Evolutionary conservation across 768 basidiomycete genomes (phyloP).

Genomic region (Podaxis sp.): DNA sequence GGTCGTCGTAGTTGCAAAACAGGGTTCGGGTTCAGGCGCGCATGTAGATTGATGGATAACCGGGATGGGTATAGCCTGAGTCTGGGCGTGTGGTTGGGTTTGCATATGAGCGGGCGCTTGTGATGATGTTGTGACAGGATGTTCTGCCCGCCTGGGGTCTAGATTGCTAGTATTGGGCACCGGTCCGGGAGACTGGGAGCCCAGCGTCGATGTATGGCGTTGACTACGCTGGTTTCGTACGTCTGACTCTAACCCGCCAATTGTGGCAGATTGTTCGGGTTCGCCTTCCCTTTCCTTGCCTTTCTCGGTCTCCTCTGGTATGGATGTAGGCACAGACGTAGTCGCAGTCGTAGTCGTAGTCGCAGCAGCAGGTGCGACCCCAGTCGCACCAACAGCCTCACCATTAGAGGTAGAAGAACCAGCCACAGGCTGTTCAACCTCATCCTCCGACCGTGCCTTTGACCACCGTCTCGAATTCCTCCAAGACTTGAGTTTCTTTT

Average conservation of each 20-base stretch:
- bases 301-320: constrained; percentile 21
- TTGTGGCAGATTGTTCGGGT: background rate
- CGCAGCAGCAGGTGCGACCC: background rate
- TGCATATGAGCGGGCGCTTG: background rate
- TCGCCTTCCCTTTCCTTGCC: constrained; percentile 28
- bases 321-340: background rate
- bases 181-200: too few species aligned
- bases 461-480: constrained; percentile 29
- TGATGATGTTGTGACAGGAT: background rate
- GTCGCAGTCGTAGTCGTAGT: background rate
- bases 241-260: constrained; percentile 1
- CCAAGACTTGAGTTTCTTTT: constrained; percentile 24
- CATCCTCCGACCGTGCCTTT: constrained; percentile 22
- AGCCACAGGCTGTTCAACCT: background rate
- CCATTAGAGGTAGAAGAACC: background rate
- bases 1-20: background rate
- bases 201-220: too few species aligned
- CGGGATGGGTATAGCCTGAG: background rate
- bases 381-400: background rate
- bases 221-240: background rate
- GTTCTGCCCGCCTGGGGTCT: background rate
- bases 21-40: too few species aligned
- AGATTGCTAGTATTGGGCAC: background rate
- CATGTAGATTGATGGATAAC: background rate
- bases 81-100: background rate